phyloP scores from a whole-genome alignment of 1,139 yeast species.

The Hyphopichia buzzinii region DNA sequence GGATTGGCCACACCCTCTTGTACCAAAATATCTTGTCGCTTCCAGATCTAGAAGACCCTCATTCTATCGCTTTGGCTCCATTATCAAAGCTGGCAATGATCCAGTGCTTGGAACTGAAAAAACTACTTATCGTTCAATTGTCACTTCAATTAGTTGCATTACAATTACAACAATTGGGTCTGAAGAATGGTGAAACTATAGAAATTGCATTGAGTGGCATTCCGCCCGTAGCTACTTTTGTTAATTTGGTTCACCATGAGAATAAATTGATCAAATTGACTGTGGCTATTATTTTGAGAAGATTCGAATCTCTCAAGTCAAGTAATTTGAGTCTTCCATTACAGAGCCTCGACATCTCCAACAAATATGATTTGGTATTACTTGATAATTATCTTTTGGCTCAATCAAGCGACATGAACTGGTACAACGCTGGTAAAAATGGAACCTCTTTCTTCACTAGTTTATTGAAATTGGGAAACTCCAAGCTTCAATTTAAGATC shows the following conservation, averaged over 20 bases:
- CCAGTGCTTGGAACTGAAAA: slow-evolving; percentile 55
- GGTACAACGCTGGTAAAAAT: slow-evolving; percentile 60
- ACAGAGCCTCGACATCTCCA: slow-evolving; percentile 11
- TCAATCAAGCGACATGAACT: slow-evolving; percentile 43
- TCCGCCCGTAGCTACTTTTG: slow-evolving; percentile 25
- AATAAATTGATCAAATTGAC: slow-evolving; percentile 25
- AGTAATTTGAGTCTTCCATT: slow-evolving; percentile 1
- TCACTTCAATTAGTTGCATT: slow-evolving; percentile 53
- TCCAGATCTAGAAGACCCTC: slow-evolving; percentile 30
- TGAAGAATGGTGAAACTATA: slow-evolving; percentile 15
- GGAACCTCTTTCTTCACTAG: slow-evolving; percentile 58
- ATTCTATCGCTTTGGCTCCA: slow-evolving; percentile 64
- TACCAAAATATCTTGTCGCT: slow-evolving; percentile 57
- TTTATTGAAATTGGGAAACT: slow-evolving; percentile 43
- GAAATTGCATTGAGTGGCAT: slow-evolving; percentile 27
- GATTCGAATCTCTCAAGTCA: background rate
- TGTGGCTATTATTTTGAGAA: slow-evolving; percentile 19
- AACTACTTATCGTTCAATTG: slow-evolving; percentile 62
- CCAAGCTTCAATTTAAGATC: slow-evolving; percentile 10
- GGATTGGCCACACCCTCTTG: slow-evolving; percentile 72
- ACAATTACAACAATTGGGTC: slow-evolving; percentile 3
- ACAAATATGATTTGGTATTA: slow-evolving; percentile 52
- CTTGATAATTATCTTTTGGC: slow-evolving; percentile 46
- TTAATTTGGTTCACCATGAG: slow-evolving; percentile 15
- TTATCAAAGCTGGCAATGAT: slow-evolving; percentile 57